Evolutionary conservation across 176 grass and related monocot genomes (phyloP).

Genomic region (Cymbopogon citratus): DNA sequence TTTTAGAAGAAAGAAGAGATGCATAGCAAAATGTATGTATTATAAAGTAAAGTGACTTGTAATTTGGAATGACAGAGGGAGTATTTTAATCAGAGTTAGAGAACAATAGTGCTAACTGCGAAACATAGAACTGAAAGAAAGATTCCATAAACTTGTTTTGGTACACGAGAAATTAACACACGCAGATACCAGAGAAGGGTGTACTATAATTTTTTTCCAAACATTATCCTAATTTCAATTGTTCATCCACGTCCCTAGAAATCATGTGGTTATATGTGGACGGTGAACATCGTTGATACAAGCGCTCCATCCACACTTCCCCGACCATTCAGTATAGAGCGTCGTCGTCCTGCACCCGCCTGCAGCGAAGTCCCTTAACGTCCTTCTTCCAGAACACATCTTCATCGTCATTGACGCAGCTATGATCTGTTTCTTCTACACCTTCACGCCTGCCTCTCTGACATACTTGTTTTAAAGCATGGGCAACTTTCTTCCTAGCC

Average conservation of each 20-base stretch:
- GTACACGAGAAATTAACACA: neutral
- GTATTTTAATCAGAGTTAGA: too few species aligned
- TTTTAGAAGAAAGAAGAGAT: too few species aligned
- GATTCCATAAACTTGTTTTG: neutral
- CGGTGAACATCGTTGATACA: neutral
- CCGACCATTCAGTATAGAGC: conserved; percentile 17
- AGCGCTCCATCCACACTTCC: neutral
- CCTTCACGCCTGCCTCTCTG: neutral
- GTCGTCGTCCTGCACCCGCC: neutral
- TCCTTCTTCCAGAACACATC: conserved; percentile 33
- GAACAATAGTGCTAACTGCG: too few species aligned
- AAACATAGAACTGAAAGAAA: neutral
- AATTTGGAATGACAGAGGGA: too few species aligned
- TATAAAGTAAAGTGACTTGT: too few species aligned
- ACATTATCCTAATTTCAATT: neutral
- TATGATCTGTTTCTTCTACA: neutral
- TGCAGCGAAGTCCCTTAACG: conserved; percentile 26
- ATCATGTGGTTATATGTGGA: neutral
- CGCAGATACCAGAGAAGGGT: neutral
- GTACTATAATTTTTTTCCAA: neutral
- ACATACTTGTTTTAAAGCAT: neutral
- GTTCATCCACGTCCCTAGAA: neutral
- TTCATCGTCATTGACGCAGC: neutral
- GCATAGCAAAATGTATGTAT: too few species aligned
- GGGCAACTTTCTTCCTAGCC: neutral